Percentiles rank a stretch among this genome's conserved stretches.
Conservation (phyloP, 83 land plant genomes). For the Thuja plicata region DNA sequence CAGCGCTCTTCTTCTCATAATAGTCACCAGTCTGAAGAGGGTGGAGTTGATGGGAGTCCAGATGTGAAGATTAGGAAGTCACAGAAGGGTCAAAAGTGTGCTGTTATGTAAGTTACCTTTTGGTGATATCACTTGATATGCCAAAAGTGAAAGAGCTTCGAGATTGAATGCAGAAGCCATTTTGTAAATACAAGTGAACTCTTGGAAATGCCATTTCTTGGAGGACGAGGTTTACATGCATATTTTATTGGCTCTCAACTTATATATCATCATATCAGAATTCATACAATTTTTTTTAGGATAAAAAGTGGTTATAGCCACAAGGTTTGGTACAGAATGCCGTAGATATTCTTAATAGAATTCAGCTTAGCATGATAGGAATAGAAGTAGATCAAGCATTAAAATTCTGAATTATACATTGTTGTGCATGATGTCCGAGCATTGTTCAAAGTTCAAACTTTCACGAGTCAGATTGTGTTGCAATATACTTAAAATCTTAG, state of each 20-base stretch:
- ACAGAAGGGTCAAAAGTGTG: constrained; percentile 6
- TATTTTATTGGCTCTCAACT: not conserved
- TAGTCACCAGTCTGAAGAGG: not conserved
- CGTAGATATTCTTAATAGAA: not conserved
- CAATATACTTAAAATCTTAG: not conserved
- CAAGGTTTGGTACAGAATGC: not conserved
- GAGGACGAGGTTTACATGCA: not conserved
- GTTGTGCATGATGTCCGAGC: not conserved
- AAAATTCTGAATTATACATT: not conserved
- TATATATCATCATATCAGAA: not conserved
- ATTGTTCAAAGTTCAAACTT: too few species aligned
- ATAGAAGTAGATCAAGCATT: not conserved
- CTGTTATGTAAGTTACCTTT: constrained; percentile 3
- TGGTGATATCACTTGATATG: not conserved
- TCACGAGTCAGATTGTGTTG: not conserved
- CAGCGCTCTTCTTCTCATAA: not conserved
- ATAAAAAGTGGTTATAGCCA: not conserved
- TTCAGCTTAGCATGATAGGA: constrained; percentile 1
- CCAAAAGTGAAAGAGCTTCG: not conserved
- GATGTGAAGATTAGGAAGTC: not conserved
- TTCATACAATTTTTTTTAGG: not conserved
- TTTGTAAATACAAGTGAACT: not conserved
- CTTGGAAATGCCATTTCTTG: not conserved
- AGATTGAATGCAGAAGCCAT: not conserved
- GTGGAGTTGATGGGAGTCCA: constrained; percentile 1